Conservation (phyloP, 768 basidiomycete genomes). For the Tylopilus vinaceipallidus region DNA sequence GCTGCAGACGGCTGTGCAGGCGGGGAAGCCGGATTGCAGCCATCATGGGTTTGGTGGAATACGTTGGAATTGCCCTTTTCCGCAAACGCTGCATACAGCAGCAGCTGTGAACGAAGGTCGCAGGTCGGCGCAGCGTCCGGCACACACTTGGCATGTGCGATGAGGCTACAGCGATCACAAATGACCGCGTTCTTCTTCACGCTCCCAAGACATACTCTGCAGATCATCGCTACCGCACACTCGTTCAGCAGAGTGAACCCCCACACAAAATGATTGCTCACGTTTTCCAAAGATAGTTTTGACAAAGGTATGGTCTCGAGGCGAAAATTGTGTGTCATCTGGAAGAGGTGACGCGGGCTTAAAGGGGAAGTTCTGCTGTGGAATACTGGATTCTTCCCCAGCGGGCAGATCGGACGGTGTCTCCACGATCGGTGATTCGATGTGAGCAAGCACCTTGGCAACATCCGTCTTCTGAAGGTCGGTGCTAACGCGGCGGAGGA, state of each 20-base stretch:
- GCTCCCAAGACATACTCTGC: slow-evolving; percentile 75
- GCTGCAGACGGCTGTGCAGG: slow-evolving; percentile 29
- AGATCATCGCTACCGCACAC: slow-evolving; percentile 65
- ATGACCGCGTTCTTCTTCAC: slow-evolving; percentile 88
- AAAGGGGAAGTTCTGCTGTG: slow-evolving; percentile 39
- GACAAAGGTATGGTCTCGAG: slow-evolving; percentile 79
- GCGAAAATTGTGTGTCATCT: slow-evolving; percentile 45
- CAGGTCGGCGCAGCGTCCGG: slow-evolving; percentile 74
- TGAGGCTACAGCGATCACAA: slow-evolving; percentile 86
- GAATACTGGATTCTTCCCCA: slow-evolving; percentile 39
- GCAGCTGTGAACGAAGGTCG: slow-evolving; percentile 77
- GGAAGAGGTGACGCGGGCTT: slow-evolving; percentile 30
- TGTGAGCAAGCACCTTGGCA: slow-evolving; percentile 48
- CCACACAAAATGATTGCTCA: slow-evolving; percentile 41
- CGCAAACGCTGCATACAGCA: slow-evolving; percentile 75
- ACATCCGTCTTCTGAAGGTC: slow-evolving; percentile 77
- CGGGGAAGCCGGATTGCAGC: slow-evolving; percentile 20
- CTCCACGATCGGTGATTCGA: slow-evolving; percentile 32
- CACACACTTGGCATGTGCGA: slow-evolving; percentile 80
- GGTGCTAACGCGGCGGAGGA: slow-evolving; percentile 86
- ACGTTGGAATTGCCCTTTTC: slow-evolving; percentile 60
- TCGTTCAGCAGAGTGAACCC: slow-evolving; percentile 6
- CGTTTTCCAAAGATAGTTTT: slow-evolving; percentile 93
- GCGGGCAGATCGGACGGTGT: slow-evolving; percentile 47
- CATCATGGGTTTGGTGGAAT: slow-evolving; percentile 54